Percentiles rank a stretch among this genome's conserved stretches.
These are phyloP conservation scores for Dactylonectria estremocensis DNA, from an alignment of 2,329 filamentous ascomycete genomes.

Conservation along the genomic window DNA sequence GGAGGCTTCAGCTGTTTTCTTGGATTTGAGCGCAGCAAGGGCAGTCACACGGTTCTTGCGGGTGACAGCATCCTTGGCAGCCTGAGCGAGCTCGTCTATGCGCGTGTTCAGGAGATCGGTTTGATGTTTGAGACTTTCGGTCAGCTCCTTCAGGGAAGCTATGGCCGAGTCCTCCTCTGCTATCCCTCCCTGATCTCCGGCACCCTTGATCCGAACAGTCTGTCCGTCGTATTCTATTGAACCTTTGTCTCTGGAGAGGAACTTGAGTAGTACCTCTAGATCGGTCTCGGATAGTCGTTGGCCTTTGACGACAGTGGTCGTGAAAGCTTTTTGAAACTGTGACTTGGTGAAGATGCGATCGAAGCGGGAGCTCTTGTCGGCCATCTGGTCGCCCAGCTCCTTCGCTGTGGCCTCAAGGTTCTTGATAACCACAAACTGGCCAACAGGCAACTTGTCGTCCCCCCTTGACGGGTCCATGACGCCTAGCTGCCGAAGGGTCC, in stretches of 20 bases:
- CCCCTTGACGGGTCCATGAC: constrained; percentile 64
- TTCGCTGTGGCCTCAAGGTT: constrained; percentile 74
- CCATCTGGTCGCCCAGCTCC: constrained; percentile 64
- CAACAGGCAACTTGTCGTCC: constrained; percentile 71
- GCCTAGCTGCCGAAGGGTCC: constrained; percentile 81
- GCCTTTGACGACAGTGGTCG: constrained; percentile 64
- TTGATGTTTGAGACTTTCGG: constrained; percentile 81
- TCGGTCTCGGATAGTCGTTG: constrained; percentile 73
- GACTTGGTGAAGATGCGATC: constrained; percentile 78
- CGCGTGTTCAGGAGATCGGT: constrained; percentile 77
- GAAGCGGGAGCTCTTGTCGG: constrained; percentile 65
- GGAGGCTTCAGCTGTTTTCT: constrained; percentile 84
- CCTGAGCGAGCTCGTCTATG: constrained; percentile 74
- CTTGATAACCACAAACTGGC: constrained; percentile 75
- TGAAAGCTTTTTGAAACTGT: constrained; percentile 74
- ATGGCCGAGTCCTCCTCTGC: constrained; percentile 86
- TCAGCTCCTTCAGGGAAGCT: constrained; percentile 85
- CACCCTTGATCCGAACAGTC: constrained; percentile 81
- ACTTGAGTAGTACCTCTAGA: constrained; percentile 78
- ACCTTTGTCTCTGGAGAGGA: constrained; percentile 77
- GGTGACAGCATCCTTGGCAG: constrained; percentile 79
- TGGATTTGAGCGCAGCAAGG: constrained; percentile 83
- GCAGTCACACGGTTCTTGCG: constrained; percentile 83
- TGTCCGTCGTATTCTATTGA: constrained; percentile 73
- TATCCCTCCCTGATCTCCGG: constrained; percentile 68